Conservation (phyloP, 2,329 filamentous ascomycete genomes). For the Colletotrichum costaricense region DNA sequence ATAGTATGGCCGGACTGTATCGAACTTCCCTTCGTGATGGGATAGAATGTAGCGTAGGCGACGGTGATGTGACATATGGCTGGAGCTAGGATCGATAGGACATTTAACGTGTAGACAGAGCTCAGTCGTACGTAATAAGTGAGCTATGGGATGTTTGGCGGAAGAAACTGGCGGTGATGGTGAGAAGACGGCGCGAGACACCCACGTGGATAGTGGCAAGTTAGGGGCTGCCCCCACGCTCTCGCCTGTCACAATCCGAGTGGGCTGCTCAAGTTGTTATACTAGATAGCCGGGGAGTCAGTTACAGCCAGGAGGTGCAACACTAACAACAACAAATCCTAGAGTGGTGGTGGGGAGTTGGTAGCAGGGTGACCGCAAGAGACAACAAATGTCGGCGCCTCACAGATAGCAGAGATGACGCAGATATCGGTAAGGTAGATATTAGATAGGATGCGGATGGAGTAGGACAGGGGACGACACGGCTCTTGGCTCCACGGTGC, state of each 20-base stretch:
- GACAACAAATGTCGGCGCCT: background rate
- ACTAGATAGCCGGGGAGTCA: background rate
- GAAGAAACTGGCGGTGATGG: background rate
- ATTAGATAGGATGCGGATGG: background rate
- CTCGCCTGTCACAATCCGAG: constrained; percentile 6
- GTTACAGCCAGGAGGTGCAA: background rate
- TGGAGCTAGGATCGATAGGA: background rate
- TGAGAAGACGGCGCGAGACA: constrained; percentile 5
- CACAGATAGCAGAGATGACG: background rate
- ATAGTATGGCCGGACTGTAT: constrained; percentile 35
- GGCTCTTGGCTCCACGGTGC: constrained; percentile 5
- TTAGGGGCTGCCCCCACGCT: constrained; percentile 19
- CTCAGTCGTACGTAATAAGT: constrained; percentile 14
- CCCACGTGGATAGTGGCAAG: constrained; percentile 14
- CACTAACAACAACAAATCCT: background rate
- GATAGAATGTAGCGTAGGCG: background rate
- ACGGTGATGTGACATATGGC: background rate
- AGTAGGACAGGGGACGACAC: background rate
- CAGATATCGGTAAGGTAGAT: background rate
- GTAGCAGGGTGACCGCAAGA: background rate
- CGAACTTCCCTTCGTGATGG: background rate
- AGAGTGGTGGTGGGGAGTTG: background rate
- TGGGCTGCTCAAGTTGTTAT: background rate
- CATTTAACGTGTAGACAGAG: background rate
- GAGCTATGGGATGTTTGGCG: constrained; percentile 4